Conservation (phyloP, 2,329 filamentous ascomycete species). For the Aspergillus terreus region DNA sequence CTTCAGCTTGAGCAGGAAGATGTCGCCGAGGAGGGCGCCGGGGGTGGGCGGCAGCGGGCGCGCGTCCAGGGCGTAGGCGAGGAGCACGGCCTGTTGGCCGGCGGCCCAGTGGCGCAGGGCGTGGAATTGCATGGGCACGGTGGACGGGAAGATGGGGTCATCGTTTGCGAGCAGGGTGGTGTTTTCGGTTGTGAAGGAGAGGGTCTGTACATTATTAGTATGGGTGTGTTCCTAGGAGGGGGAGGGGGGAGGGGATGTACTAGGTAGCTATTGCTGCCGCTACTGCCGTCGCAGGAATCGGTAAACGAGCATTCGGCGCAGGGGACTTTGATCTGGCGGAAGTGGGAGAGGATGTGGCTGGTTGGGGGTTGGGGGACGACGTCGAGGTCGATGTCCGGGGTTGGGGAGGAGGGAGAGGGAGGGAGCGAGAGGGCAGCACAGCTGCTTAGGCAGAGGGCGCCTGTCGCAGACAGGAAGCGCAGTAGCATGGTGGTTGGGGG, state of each 20-base stretch:
- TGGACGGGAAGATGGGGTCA: slow-evolving; percentile 25
- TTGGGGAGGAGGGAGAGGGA: background rate
- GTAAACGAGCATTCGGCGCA: slow-evolving; percentile 16
- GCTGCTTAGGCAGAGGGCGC: slow-evolving; percentile 6
- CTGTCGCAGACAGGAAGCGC: slow-evolving; percentile 11
- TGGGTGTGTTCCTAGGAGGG: background rate
- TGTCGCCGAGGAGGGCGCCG: slow-evolving; percentile 11
- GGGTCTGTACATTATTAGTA: slow-evolving; percentile 13
- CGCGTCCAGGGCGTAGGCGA: slow-evolving; percentile 23
- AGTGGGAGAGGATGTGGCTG: background rate
- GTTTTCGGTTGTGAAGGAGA: slow-evolving; percentile 26
- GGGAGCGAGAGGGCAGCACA: slow-evolving; percentile 6
- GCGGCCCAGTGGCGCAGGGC: slow-evolving; percentile 19
- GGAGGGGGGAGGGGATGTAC: slow-evolving; percentile 1
- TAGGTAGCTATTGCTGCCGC: slow-evolving; percentile 8
- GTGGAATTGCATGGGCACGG: slow-evolving; percentile 23
- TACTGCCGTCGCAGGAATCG: slow-evolving; percentile 6
- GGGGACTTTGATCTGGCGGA: slow-evolving; percentile 13
- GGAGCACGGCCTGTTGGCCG: slow-evolving; percentile 9
- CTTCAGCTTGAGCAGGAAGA: slow-evolving; percentile 21
- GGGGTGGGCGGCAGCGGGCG: slow-evolving; percentile 19
- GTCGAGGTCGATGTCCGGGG: background rate
- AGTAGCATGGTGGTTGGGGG: slow-evolving; percentile 10
- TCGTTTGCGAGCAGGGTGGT: slow-evolving; percentile 27
- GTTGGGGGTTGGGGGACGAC: background rate